phyloP scores from a whole-genome alignment of 116 monocot species.

The Papilionanthe hybrid region DNA sequence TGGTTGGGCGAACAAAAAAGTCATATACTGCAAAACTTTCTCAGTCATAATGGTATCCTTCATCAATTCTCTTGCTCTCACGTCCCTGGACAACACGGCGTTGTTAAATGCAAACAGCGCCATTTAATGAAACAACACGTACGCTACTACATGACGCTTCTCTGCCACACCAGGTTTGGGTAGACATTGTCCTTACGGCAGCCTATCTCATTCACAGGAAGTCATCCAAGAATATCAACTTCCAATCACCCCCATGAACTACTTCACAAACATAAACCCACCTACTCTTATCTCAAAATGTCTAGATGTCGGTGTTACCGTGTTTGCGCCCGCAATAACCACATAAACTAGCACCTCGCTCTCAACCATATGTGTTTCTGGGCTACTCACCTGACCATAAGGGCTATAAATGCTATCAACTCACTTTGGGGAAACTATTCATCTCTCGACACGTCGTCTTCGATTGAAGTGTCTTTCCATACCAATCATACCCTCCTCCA shows the following conservation, averaged over 20 bases:
- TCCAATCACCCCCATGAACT: not conserved
- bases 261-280: not conserved
- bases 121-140: too few relatives aligned
- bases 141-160: not conserved
- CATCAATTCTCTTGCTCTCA: too few relatives aligned
- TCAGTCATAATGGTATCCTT: too few relatives aligned
- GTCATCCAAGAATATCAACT: not conserved
- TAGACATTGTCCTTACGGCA: not conserved
- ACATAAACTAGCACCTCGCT: not conserved
- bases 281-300: not conserved
- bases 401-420: not conserved
- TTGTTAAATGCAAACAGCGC: too few relatives aligned
- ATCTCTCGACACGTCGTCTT: not conserved
- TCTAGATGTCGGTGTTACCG: not conserved
- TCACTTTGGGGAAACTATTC: not conserved
- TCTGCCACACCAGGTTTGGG: not conserved
- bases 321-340: not conserved
- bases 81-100: too few relatives aligned
- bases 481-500: too few relatives aligned
- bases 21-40: too few relatives aligned
- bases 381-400: not conserved
- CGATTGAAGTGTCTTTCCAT: not conserved
- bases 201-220: not conserved
- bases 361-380: not conserved
- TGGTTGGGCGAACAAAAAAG: too few relatives aligned